Base-by-base conservation (phyloP, 1,139 yeast species). In the Yamadazyma spencermartinsiae region DNA sequence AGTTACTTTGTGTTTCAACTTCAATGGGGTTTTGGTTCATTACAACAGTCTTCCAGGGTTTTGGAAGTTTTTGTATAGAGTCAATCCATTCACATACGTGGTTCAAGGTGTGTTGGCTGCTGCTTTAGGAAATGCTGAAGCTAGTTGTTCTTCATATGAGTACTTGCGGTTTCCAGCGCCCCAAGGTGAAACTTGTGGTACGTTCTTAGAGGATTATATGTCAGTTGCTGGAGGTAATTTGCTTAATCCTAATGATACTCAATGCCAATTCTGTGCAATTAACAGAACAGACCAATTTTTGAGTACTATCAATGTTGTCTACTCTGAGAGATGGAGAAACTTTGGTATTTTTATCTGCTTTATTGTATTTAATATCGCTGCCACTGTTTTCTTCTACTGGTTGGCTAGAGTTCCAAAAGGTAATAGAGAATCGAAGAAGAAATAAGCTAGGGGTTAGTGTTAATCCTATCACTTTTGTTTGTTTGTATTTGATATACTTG, bases 1-100 rank as follows among this genome's bases (percentile, higher is more conserved):
- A 52, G 84, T 82, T 61, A 43, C 50, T 19, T 63, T 85, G 73
- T 72, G 82, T 45, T 67, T 86, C 60, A 75, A 80, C 40, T 86
- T 87, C 79, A 82, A 92, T 66, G 95, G 95, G 75, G 94, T 85
- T 32, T 65, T 87, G 60, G 85, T 79, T 11, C 72, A 82, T 24
- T 78, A 82, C 19, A 56, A 63, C n/a, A 66, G 64, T 12, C 61
- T 85, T 64, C 69, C 69, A 20, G 59, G 68, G 3, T 66, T 67
- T 58, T 69, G 75, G 75, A 68, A 68, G 36, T 87, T 85, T 67
- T 70, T 72, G 76, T 72, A 71, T 67, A 72, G 88, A 55, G 71
- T 67, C 26, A 79, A 82, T 36, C 90, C 90, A 64, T 82, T 50
- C 73, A 86, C 90, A 48, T 76, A 54, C 72, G 79, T 74, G 72